Evolutionary conservation across 139 green algal species (phyloP), one percentile per base, ranked within the genome.

Genomic region (Picochlorum sp.): DNA sequence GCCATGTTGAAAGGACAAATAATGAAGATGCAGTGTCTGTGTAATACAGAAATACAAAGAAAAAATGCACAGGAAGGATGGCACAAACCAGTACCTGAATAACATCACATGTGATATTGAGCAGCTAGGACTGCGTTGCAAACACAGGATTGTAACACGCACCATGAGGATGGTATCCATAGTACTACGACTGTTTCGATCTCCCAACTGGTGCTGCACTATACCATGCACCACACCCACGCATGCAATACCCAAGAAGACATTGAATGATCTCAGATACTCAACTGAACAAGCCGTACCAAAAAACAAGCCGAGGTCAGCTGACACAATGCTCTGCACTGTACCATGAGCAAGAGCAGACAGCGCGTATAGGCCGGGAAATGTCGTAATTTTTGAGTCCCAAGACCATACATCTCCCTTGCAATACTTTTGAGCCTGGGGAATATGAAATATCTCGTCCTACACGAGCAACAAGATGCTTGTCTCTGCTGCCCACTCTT

Each of bases 301-400:
- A 54, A 21, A 54, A 54, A 20, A 54, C 16, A 54, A 20, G 11
- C 10, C 18, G 2, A 54, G 9, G 7, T 21, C n/a, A 54, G 9
- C 16, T 2, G n/a, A 41, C 34, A 41, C 8, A 11, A 41, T 41
- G 34, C 34, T 41, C 34, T 41, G 34, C 8, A 41, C 34, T 41
- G 34, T 41, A 9, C 34, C 34, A 41, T 54, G n/a, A 54, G 15
- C n/a, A 21, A 20, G 6, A 54, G 47, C 47, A 26, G 72, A 81
- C 1, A 90, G 9, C 2, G 88, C n/a, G 65, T 96, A 97, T 16
- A 97, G 73, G 21, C 91, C 91, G 5, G 91, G 91, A 18, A 93
- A 86, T 4, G 91, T 97, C 4, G 91, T 97, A 51, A 97, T 97
- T 55, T 95, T 96, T 1, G 83, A 77, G 68, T 97, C 84, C 91